phyloP scores from a whole-genome alignment of 2,329 filamentous ascomycete species.

The Apiospora aurea region DNA sequence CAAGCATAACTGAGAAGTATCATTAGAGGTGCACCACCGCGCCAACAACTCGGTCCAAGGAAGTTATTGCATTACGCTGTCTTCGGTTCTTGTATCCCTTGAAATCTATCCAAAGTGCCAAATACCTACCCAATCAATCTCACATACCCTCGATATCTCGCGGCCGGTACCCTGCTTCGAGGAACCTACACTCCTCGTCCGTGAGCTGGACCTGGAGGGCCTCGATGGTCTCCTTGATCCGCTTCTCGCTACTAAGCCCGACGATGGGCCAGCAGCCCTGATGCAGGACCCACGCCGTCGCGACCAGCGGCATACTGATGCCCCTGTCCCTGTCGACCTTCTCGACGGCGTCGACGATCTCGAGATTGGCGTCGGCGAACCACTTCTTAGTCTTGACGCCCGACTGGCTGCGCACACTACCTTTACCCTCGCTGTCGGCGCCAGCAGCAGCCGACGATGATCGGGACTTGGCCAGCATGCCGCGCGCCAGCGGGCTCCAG shows the following conservation, averaged over 20 bases:
- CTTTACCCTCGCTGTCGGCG: constrained; percentile 24
- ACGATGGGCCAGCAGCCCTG: constrained; percentile 60
- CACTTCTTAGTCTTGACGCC: constrained; percentile 46
- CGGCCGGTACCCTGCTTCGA: constrained; percentile 62
- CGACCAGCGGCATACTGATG: constrained; percentile 65
- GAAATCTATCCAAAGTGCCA: neutral
- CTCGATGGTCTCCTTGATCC: constrained; percentile 63
- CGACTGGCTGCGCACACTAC: constrained; percentile 43
- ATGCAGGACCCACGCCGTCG: constrained; percentile 62
- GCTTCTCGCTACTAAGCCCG: constrained; percentile 57
- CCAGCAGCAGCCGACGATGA: constrained; percentile 22
- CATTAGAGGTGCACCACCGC: too few relatives aligned
- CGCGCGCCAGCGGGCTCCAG: constrained; percentile 33
- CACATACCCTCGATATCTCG: constrained; percentile 47
- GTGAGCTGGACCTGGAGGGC: constrained; percentile 50
- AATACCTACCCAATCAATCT: neutral
- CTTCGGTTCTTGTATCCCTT: neutral
- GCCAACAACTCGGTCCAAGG: neutral
- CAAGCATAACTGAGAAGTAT: too few relatives aligned
- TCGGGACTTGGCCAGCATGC: constrained; percentile 40
- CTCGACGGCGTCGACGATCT: constrained; percentile 35
- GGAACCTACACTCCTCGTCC: constrained; percentile 59
- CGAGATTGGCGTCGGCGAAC: constrained; percentile 51
- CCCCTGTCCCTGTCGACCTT: constrained; percentile 49
- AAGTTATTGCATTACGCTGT: neutral